A percentile compares a stretch with the other conserved stretches of the same genome.
These are phyloP conservation scores for Pseudocercospora musae DNA, from an alignment of 2,329 filamentous ascomycete species.

Conservation along the genomic window DNA sequence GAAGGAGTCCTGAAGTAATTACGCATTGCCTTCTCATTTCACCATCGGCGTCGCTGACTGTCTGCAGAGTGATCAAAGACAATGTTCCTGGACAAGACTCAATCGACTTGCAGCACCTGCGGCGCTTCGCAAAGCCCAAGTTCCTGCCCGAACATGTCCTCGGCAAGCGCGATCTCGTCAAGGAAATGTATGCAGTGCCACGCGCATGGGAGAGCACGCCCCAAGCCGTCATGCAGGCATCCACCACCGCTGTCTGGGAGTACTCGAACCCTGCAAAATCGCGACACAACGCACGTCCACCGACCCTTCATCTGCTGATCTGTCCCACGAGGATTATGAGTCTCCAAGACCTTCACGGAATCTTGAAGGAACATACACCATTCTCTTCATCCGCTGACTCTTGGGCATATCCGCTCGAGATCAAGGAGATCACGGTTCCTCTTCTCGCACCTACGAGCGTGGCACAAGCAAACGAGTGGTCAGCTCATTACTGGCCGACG, in stretches of 20 bases:
- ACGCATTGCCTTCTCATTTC: slow-evolving; percentile 8
- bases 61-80: slow-evolving; percentile 45
- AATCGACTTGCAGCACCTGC: slow-evolving; percentile 57
- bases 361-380: slow-evolving; percentile 39
- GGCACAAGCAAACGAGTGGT: slow-evolving; percentile 72
- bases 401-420: slow-evolving; percentile 47
- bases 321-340: slow-evolving; percentile 52
- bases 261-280: slow-evolving; percentile 60
- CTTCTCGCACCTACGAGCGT: slow-evolving; percentile 71
- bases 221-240: slow-evolving; percentile 30
- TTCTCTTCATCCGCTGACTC: slow-evolving; percentile 38
- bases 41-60: slow-evolving; percentile 28
- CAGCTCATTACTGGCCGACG: slow-evolving; percentile 74
- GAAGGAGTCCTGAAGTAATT: slow-evolving; percentile 68
- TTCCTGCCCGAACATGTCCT: slow-evolving; percentile 36
- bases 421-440: slow-evolving; percentile 66
- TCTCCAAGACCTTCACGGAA: slow-evolving; percentile 50
- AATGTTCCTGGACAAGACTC: slow-evolving; percentile 43
- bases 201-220: slow-evolving; percentile 33
- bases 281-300: slow-evolving; percentile 44
- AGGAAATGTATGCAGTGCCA: slow-evolving; percentile 34
- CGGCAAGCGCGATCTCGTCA: slow-evolving; percentile 32
- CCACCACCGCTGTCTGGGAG: slow-evolving; percentile 43
- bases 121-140: slow-evolving; percentile 66
- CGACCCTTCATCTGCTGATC: slow-evolving; percentile 50